Evolutionary conservation across 2,329 filamentous ascomycete species (phyloP), one percentile per base, ranked within the genome.

Genomic region (Trichoderma lentiforme): DNA sequence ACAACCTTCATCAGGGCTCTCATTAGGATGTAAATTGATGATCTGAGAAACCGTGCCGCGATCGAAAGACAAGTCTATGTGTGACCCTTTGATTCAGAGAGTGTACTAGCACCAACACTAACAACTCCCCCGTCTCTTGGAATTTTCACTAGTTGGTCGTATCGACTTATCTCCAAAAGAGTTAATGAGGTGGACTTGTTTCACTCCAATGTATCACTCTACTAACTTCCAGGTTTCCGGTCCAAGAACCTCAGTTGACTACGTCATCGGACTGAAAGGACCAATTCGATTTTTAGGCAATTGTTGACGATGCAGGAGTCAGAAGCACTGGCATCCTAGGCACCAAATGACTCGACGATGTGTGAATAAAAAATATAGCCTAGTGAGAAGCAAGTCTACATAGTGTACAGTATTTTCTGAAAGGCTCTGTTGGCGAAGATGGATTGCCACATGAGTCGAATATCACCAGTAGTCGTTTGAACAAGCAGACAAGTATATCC

Each of bases 21-120:
- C 9, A 53, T 24, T 53, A 0, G 5, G 6, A 24, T 12, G 5
- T 53, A 24, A 7, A 2, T 2, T 14, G 21, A 12, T 53, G 21
- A 14, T 21, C 2, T 53, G 9, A 53, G 11, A 14, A 53, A 53
- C 0, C 0, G 0, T 53, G 11, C 3, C 5, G 21, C n/a, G 11
- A 3, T 24, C 47, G 21, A 24, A 24, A 24, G 11, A 53, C 9
- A 24, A 24, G 11, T 24, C 2, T 2, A 24, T 3, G n/a, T 14
- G 1, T 24, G 47, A 53, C 5, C 4, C 11, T 24, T 14, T 53
- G 47, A 21, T 3, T 24, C 21, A 14, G 5, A 53, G 43, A n/a
- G n/a, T n/a, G n/a, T n/a, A n/a, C n/a, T 24, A 53, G n/a, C 47
- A 1, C 0, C 21, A 24, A 53, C 5, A 53, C 21, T 24, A 24